phyloP scores from a whole-genome alignment of 2,329 filamentous ascomycete genomes.

The Eutypella sp. region DNA sequence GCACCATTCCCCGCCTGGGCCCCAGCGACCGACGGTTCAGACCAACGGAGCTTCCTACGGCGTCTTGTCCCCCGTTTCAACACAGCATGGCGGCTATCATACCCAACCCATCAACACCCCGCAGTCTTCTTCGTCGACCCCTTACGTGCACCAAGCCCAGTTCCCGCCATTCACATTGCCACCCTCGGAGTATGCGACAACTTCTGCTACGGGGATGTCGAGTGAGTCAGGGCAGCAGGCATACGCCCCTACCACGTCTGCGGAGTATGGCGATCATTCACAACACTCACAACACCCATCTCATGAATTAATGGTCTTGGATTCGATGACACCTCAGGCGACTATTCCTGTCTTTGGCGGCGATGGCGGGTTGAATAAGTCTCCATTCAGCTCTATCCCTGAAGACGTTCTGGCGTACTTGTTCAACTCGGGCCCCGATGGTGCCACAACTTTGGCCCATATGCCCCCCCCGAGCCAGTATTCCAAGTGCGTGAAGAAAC shows the following conservation, averaged over 20 bases:
- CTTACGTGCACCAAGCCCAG: slow-evolving; percentile 56
- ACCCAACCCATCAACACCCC: slow-evolving; percentile 41
- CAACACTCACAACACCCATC: slow-evolving; percentile 38
- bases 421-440: slow-evolving; percentile 64
- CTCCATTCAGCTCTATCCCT: slow-evolving; percentile 75
- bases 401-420: slow-evolving; percentile 84
- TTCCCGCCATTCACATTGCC: slow-evolving; percentile 60
- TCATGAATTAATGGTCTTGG: slow-evolving; percentile 54
- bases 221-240: slow-evolving; percentile 32
- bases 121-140: slow-evolving; percentile 35
- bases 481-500: slow-evolving; percentile 39
- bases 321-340: slow-evolving; percentile 58
- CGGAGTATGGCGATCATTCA: slow-evolving; percentile 42
- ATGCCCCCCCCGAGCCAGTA: slow-evolving; percentile 41
- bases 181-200: slow-evolving; percentile 51
- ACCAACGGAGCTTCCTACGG: slow-evolving; percentile 45
- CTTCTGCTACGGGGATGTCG: slow-evolving; percentile 30
- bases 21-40: slow-evolving; percentile 42
- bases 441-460: slow-evolving; percentile 47
- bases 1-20: slow-evolving; percentile 37
- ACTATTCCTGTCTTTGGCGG: slow-evolving; percentile 84
- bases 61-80: slow-evolving; percentile 48
- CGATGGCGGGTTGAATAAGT: slow-evolving; percentile 73
- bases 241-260: slow-evolving; percentile 33
- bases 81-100: slow-evolving; percentile 41